A percentile compares a stretch with the other conserved stretches of the same genome.
Conservation (phyloP, 1,139 yeast species). For the Yamadazyma epiphylla region DNA sequence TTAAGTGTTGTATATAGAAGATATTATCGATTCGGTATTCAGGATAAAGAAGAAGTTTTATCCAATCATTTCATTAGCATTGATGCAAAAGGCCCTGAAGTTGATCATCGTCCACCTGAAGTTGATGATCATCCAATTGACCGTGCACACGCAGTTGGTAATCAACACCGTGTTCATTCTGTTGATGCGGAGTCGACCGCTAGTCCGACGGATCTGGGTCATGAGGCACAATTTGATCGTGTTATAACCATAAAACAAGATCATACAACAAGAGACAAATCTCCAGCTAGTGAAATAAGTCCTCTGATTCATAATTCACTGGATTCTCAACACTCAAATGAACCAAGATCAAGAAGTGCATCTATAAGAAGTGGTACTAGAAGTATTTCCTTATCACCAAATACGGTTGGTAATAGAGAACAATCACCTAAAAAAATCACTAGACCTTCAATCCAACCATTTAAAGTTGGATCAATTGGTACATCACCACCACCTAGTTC, state of each 20-base stretch:
- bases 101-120: background rate
- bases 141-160: background rate
- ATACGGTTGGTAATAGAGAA: constrained; percentile 17
- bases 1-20: constrained; percentile 77
- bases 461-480: constrained; percentile 59
- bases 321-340: constrained; percentile 7
- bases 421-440: constrained; percentile 11
- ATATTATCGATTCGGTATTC: constrained; percentile 63
- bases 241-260: too few relatives aligned
- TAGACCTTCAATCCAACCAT: constrained; percentile 49
- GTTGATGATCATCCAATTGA: too few relatives aligned
- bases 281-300: background rate
- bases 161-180: background rate
- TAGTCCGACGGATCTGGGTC: too few relatives aligned
- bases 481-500: constrained; percentile 40
- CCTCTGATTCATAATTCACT: too few relatives aligned
- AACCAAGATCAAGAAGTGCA: constrained; percentile 2
- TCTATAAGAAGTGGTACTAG: constrained; percentile 6
- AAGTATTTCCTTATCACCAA: constrained; percentile 30
- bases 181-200: background rate
- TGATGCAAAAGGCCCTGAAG: background rate
- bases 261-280: background rate
- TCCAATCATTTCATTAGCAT: constrained; percentile 52
- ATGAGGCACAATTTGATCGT: too few relatives aligned
- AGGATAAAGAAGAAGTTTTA: constrained; percentile 62